Conservation (phyloP, 495 filamentous ascomycete genomes). For the Barbatosphaeria neglecta region DNA sequence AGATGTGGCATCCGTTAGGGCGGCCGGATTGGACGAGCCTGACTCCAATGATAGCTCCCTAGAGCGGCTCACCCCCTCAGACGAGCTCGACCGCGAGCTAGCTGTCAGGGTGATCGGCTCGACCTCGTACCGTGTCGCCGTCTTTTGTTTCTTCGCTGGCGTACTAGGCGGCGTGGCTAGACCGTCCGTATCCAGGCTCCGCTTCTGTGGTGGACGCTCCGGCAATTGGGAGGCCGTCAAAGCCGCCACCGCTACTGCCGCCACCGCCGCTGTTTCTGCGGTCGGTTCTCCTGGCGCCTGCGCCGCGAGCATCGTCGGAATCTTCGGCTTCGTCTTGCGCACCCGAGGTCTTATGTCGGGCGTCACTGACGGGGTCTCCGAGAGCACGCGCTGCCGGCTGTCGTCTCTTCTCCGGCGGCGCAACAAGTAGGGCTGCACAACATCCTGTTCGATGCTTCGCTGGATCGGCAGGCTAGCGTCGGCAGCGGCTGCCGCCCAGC, state of each 20-base stretch:
- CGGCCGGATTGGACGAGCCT: constrained; percentile 11
- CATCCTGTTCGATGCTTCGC: constrained; percentile 31
- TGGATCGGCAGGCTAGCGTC: constrained; percentile 25
- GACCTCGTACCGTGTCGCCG: constrained; percentile 20
- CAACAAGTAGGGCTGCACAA: constrained; percentile 28
- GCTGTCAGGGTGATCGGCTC: constrained; percentile 10
- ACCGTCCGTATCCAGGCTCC: constrained; percentile 17
- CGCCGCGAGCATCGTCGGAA: constrained; percentile 13
- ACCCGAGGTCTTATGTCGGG: constrained; percentile 36
- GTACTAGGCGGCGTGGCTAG: constrained; percentile 33
- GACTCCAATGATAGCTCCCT: constrained; percentile 13
- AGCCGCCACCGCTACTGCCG: neutral
- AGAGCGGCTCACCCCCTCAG: neutral
- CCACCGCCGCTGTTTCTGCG: neutral
- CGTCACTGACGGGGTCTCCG: constrained; percentile 34
- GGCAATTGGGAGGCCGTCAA: constrained; percentile 5
- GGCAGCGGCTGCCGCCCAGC: constrained; percentile 58
- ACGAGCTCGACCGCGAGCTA: constrained; percentile 15
- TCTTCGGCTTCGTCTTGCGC: constrained; percentile 20
- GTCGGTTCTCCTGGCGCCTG: constrained; percentile 2
- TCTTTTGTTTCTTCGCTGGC: constrained; percentile 30
- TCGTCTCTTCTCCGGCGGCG: constrained; percentile 31
- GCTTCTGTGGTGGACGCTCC: constrained; percentile 13
- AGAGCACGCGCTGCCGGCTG: constrained; percentile 21
- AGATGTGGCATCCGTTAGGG: constrained; percentile 27